Base-by-base conservation (phyloP, 2,329 filamentous ascomycete species). In the Ceratocystiopsis minuta region DNA sequence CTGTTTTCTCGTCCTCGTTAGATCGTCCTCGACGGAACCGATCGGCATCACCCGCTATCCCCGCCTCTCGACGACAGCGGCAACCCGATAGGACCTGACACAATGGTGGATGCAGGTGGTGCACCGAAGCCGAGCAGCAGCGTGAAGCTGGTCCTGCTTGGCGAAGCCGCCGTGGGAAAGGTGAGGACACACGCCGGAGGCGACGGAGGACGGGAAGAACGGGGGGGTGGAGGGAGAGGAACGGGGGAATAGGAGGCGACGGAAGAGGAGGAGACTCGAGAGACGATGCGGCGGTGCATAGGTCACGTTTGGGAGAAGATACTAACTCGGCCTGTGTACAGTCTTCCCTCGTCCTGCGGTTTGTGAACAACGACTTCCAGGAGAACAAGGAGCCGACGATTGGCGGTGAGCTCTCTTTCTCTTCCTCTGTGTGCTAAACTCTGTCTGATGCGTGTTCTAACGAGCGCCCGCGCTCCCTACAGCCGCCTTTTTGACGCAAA, bases 361-460 rank as follows among this genome's bases (percentile, higher is more conserved):
- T 98, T 64, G 90, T 98, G 59, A 96, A 96, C 72, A 90, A 98
- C 66, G 88, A 96, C 64, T 98, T 98, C 57, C 90, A 98, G 68
- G 90, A 96, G 65, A 96, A 96, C 65, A 96, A 96, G 70, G 90
- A 98, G 62, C 90, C 90, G 48, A 98, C 90, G 50, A 98, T 98
- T 64, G 90, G 90, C 70, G 86, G 86, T 92, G 72, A 50, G 71
- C 3, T 17, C 40, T 31, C 43, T 18, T 16, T 36, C 15, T 41
- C 41, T 39, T 40, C 33, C 18, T 35, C 34, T 45, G 28, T 40
- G 43, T 37, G 32, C 34, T 34, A 45, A 31, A 16, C 9, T 13
- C 16, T 39, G 16, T 32, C 36, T 13, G 12, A 2, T 12, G 14
- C 12, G 14, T 40, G 20, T 6, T 31, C 7, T 34, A 15, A 33